Evolutionary conservation across 106 monocot genomes (phyloP).

Genomic region (Acorus calamus): DNA sequence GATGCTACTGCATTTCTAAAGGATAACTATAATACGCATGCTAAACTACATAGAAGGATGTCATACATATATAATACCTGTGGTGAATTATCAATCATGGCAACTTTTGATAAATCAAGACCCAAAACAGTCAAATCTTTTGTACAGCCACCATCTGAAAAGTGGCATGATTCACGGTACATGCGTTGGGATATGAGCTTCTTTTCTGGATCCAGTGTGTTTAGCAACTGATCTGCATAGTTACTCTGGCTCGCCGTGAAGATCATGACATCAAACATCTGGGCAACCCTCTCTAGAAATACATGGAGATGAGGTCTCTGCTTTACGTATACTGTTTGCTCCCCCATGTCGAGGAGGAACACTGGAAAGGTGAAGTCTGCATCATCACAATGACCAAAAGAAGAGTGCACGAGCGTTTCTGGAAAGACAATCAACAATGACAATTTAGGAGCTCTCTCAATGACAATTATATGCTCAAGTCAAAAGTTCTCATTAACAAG

Average conservation of each 20-base stretch:
- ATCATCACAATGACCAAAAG: conserved; percentile 48
- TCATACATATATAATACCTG: conserved; percentile 27
- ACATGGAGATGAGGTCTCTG: conserved; percentile 61
- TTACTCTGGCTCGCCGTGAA: conserved; percentile 96
- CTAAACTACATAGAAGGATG: not conserved
- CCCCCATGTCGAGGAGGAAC: conserved; percentile 61
- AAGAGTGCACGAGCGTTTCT: conserved; percentile 97
- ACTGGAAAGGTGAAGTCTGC: conserved; percentile 85
- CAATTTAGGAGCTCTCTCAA: too few species aligned
- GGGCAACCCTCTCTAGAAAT: conserved; percentile 70
- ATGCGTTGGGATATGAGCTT: conserved; percentile 56
- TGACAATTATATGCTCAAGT: too few species aligned
- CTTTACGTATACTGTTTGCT: conserved; percentile 80
- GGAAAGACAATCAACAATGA: conserved; percentile 11
- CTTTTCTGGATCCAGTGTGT: conserved; percentile 65
- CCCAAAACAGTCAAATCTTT: conserved; percentile 74
- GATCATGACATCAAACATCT: conserved; percentile 78
- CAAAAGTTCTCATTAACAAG: too few species aligned
- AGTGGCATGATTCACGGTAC: conserved; percentile 87
- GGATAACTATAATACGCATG: too few species aligned
- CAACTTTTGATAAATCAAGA: conserved; percentile 67
- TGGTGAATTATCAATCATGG: conserved; percentile 75
- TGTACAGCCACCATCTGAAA: conserved; percentile 72
- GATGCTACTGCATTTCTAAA: too few species aligned
- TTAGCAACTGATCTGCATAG: conserved; percentile 71